A percentile compares a stretch with the other conserved stretches of the same genome.
Conservation (phyloP, 768 basidiomycete genomes). For the Inosperma sp. region DNA sequence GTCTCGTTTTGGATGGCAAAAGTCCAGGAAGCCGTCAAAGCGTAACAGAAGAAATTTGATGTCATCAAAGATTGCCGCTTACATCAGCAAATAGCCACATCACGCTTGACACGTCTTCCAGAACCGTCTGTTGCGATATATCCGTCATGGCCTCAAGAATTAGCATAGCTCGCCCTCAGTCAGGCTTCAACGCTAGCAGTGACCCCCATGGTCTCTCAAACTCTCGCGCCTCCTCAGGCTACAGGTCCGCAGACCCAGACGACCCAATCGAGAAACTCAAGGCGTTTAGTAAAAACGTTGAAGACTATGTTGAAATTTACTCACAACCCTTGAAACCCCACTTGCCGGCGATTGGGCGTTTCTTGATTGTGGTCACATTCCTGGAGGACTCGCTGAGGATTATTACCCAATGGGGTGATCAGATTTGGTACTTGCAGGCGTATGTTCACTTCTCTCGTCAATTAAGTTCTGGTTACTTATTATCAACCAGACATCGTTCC, state of each 20-base stretch:
- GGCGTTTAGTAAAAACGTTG: constrained; percentile 66
- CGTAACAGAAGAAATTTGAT: not conserved
- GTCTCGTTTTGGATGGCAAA: no score
- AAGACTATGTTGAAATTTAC: constrained; percentile 90
- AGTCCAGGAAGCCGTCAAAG: not conserved
- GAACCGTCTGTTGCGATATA: constrained; percentile 2
- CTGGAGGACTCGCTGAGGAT: constrained; percentile 95
- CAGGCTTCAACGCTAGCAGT: constrained; percentile 47
- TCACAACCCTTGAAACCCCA: constrained; percentile 92
- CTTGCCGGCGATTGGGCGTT: constrained; percentile 91
- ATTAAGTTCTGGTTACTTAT: constrained; percentile 9
- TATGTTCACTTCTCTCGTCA: constrained; percentile 36
- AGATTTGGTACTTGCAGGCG: constrained; percentile 98
- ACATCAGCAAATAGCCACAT: constrained; percentile 44
- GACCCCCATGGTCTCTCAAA: constrained; percentile 83
- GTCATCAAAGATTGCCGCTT: constrained; percentile 12
- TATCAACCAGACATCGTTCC: constrained; percentile 68
- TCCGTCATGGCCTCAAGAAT: constrained; percentile 72
- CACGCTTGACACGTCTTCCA: constrained; percentile 44
- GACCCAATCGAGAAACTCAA: constrained; percentile 78
- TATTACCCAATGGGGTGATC: constrained; percentile 91
- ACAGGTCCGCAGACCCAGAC: constrained; percentile 76
- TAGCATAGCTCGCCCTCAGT: constrained; percentile 69
- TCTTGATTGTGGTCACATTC: constrained; percentile 97
- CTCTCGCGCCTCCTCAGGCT: constrained; percentile 62